Conservation (phyloP, 2,329 filamentous ascomycete species). For the Fusarium continuum region DNA sequence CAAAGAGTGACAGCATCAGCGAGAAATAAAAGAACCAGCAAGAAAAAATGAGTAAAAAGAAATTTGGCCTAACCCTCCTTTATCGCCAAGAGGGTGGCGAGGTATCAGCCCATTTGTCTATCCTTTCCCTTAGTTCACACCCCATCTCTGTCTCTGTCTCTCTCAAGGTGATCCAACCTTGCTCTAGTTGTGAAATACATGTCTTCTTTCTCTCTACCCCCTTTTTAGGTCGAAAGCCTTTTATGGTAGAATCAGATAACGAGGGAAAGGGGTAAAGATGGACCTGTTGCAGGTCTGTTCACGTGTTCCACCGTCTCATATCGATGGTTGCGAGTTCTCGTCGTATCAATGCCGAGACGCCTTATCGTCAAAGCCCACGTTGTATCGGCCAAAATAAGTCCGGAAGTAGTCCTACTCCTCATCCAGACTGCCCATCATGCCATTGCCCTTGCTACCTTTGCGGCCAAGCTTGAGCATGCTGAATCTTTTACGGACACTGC, state of each 20-base stretch:
- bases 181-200: constrained; percentile 23
- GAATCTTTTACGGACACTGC: constrained; percentile 78
- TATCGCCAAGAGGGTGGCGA: constrained; percentile 20
- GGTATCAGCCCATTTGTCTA: constrained; percentile 38
- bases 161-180: constrained; percentile 24
- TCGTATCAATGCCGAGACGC: constrained; percentile 11
- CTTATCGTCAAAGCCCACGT: constrained; percentile 37
- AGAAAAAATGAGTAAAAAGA: constrained; percentile 7
- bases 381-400: constrained; percentile 44
- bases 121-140: constrained; percentile 1
- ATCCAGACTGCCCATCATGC: constrained; percentile 63
- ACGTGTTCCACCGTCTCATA: constrained; percentile 7
- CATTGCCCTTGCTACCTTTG: constrained; percentile 68
- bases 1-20: background rate
- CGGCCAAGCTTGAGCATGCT: constrained; percentile 80
- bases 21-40: background rate
- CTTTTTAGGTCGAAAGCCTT: background rate
- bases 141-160: background rate
- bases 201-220: constrained; percentile 1
- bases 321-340: constrained; percentile 7
- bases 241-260: constrained; percentile 20
- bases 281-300: constrained; percentile 9
- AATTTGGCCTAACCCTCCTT: constrained; percentile 11
- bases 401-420: constrained; percentile 60
- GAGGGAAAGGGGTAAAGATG: constrained; percentile 8